Percentiles rank a stretch among this genome's conserved stretches.
These are phyloP conservation scores for Talaromyces wortmannii DNA, from an alignment of 495 filamentous ascomycete genomes.

Conservation along the genomic window DNA sequence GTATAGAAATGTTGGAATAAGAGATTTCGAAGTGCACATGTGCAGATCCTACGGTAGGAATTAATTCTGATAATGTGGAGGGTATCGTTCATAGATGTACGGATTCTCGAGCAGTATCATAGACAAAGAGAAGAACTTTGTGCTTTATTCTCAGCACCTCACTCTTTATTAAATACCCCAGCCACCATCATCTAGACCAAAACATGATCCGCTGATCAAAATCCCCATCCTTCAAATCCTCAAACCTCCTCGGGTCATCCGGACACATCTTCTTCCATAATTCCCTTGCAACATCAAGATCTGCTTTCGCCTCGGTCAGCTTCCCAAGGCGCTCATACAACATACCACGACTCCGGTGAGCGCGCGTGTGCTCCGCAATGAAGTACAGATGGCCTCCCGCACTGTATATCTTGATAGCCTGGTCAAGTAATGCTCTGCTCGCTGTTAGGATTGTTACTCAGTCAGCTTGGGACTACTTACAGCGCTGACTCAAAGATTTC, in stretches of 20 bases:
- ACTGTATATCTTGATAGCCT: conserved; percentile 6
- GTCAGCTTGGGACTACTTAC: conserved; percentile 6
- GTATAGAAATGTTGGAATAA: too few species aligned
- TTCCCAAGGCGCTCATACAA: background rate
- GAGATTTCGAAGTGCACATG: too few species aligned
- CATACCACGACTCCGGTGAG: background rate
- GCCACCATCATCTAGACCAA: conserved; percentile 10
- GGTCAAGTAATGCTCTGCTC: conserved; percentile 1
- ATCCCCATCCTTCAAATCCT: conserved; percentile 4
- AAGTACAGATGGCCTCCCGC: background rate
- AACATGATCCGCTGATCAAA: conserved; percentile 10
- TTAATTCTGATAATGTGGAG: too few species aligned
- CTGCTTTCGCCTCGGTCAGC: background rate
- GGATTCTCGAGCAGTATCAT: too few species aligned
- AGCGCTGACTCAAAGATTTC: conserved; percentile 6
- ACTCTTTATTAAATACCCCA: background rate
- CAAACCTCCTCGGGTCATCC: background rate
- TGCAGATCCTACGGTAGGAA: too few species aligned
- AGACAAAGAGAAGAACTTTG: too few species aligned
- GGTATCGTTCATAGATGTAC: too few species aligned
- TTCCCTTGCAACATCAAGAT: background rate
- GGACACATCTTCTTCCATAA: conserved; percentile 1
- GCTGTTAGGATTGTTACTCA: background rate
- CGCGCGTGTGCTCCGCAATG: conserved; percentile 1
- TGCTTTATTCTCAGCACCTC: too few species aligned